Evolutionary conservation across 805 yeast genomes (phyloP).

Genomic region (Candida ficus): DNA sequence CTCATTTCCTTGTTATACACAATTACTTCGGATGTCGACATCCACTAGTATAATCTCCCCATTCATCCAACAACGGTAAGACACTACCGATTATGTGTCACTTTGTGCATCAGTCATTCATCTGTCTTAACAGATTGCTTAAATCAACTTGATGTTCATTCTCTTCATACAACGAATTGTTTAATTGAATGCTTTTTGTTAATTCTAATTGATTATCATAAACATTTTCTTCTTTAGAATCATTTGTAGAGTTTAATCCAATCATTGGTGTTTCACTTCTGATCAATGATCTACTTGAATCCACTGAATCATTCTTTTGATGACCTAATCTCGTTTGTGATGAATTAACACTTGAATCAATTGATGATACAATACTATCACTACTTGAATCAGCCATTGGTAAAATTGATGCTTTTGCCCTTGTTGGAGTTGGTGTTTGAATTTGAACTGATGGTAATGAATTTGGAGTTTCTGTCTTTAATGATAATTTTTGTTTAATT

Average conservation of each 20-base stretch:
- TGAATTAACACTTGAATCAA: neutral
- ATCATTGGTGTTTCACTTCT: slow-evolving; percentile 20
- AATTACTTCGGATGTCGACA: too few species aligned
- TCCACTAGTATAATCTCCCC: too few species aligned
- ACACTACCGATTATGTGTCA: too few species aligned
- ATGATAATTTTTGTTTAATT: slow-evolving; percentile 1
- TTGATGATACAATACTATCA: neutral
- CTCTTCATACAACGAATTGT: slow-evolving; percentile 5
- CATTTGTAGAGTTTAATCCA: slow-evolving; percentile 10
- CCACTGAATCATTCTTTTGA: neutral
- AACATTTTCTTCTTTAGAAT: neutral
- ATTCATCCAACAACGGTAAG: too few species aligned
- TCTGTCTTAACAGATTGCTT: neutral
- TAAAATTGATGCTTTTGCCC: slow-evolving; percentile 7
- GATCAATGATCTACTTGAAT: neutral
- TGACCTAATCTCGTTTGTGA: too few species aligned
- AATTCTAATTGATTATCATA: neutral
- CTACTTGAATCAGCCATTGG: neutral
- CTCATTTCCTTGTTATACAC: too few species aligned
- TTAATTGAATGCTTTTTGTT: slow-evolving; percentile 2
- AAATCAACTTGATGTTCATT: slow-evolving; percentile 5
- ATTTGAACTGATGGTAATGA: slow-evolving; percentile 8
- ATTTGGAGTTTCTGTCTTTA: neutral
- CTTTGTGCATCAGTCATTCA: neutral
- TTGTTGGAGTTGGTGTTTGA: slow-evolving; percentile 16